Evolutionary conservation across 768 basidiomycete genomes (phyloP).

Genomic region (Trametes coccinea): DNA sequence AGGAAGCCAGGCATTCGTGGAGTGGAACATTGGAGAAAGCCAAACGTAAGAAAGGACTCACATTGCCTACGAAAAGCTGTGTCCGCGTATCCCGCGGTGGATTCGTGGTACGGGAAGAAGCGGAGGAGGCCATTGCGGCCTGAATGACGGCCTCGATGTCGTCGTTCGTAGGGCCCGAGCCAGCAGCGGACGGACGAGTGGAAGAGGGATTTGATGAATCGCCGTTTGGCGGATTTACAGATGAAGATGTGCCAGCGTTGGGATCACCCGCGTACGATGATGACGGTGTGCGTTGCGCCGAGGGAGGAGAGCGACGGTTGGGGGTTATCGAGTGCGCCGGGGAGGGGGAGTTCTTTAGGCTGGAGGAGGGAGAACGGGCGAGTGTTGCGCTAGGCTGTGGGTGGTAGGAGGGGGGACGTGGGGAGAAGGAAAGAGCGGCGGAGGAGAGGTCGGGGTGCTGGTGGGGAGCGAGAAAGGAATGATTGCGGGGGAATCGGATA

Average conservation of each 20-base stretch:
- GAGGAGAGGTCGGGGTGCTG: background rate
- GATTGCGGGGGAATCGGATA: background rate
- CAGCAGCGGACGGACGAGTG: slow-evolving; percentile 5
- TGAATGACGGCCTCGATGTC: slow-evolving; percentile 93
- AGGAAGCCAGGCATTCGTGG: background rate
- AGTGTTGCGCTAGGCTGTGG: background rate
- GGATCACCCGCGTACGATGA: background rate
- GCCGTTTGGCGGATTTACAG: background rate
- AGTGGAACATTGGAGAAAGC: background rate
- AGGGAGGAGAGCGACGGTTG: background rate
- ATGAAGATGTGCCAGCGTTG: background rate
- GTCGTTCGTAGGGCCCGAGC: slow-evolving; percentile 60
- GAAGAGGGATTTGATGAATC: slow-evolving; percentile 1
- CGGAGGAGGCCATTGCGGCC: slow-evolving; percentile 77
- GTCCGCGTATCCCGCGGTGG: slow-evolving; percentile 84
- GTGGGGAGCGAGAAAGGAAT: background rate
- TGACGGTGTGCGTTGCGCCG: background rate
- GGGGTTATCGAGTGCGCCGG: slow-evolving; percentile 1
- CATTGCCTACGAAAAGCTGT: slow-evolving; percentile 96
- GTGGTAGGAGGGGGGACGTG: background rate
- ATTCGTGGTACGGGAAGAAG: slow-evolving; percentile 43
- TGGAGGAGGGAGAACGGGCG: slow-evolving; percentile 3
- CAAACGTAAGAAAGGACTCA: slow-evolving; percentile 40
- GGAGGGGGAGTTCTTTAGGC: background rate
- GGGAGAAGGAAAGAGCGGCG: background rate